Evolutionary conservation across 805 yeast species (phyloP).

Genomic region (Tetrapisispora pingtungensis): DNA sequence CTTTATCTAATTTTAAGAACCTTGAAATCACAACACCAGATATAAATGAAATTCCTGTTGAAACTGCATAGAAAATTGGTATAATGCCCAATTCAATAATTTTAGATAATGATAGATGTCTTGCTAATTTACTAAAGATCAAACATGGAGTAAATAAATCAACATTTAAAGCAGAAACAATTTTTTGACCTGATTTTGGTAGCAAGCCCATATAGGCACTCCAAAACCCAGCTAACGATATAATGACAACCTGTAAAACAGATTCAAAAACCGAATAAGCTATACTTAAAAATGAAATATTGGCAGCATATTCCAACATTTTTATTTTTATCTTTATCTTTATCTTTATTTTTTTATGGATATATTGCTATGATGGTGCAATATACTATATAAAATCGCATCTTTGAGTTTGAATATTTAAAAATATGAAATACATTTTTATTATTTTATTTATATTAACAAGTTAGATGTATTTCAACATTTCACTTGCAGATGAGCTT

Average conservation of each 20-base stretch:
- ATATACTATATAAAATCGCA: too few species aligned
- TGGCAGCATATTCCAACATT: conserved; percentile 6
- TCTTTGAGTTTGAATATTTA: too few species aligned
- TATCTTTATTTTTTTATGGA: too few species aligned
- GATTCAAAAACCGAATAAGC: conserved; percentile 78
- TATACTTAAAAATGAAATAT: conserved; percentile 26
- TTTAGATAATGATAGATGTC: conserved; percentile 59
- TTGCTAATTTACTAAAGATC: conserved; percentile 73
- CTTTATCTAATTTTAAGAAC: conserved; percentile 48
- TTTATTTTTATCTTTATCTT: too few species aligned
- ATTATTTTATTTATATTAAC: too few species aligned
- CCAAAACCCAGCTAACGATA: conserved; percentile 77
- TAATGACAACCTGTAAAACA: conserved; percentile 77
- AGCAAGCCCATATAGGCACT: conserved; percentile 69
- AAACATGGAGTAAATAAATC: conserved; percentile 92
- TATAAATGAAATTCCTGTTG: conserved; percentile 64
- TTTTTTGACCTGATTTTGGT: conserved; percentile 63
- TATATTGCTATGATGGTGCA: too few species aligned
- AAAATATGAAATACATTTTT: too few species aligned
- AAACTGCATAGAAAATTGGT: conserved; percentile 73
- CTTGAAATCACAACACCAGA: conserved; percentile 51
- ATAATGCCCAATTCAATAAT: conserved; percentile 72
- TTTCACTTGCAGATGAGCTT: too few species aligned
- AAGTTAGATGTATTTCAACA: too few species aligned
- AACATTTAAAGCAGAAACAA: conserved; percentile 69